Percentiles rank a stretch among this genome's conserved stretches.
These are phyloP conservation scores for Hanseniaspora taiwanica DNA, from an alignment of 805 yeast genomes.

Conservation along the genomic window DNA sequence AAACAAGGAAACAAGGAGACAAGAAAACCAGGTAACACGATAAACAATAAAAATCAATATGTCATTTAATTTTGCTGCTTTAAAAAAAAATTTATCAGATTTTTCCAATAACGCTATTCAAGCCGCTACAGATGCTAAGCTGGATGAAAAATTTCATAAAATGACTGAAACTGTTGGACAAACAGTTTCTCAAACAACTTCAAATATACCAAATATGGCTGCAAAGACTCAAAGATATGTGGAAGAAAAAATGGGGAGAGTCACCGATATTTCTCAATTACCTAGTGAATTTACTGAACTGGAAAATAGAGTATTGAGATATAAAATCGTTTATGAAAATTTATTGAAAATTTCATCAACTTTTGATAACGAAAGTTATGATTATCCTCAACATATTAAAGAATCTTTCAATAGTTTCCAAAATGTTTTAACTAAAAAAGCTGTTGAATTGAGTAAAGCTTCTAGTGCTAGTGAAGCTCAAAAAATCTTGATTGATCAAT, in stretches of 20 bases:
- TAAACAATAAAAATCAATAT: slow-evolving; percentile 7
- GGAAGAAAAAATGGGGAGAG: slow-evolving; percentile 69
- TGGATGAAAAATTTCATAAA: slow-evolving; percentile 10
- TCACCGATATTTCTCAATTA: slow-evolving; percentile 70
- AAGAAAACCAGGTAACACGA: background rate
- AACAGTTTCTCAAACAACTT: slow-evolving; percentile 30
- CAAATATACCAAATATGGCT: slow-evolving; percentile 58
- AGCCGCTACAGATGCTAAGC: slow-evolving; percentile 10
- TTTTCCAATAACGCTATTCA: slow-evolving; percentile 19
- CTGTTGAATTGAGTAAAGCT: slow-evolving; percentile 56
- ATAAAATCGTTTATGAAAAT: slow-evolving; percentile 52
- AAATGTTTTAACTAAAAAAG: slow-evolving; percentile 48
- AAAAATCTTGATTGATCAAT: slow-evolving; percentile 40
- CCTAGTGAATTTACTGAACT: slow-evolving; percentile 71
- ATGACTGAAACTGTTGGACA: slow-evolving; percentile 13
- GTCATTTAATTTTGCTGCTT: slow-evolving; percentile 22
- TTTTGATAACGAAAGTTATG: slow-evolving; percentile 69
- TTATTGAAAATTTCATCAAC: slow-evolving; percentile 37
- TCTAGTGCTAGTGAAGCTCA: slow-evolving; percentile 74
- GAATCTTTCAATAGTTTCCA: slow-evolving; percentile 69
- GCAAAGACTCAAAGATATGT: slow-evolving; percentile 68
- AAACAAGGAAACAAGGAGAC: background rate
- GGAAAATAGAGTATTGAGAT: slow-evolving; percentile 60
- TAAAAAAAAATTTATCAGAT: slow-evolving; percentile 20
- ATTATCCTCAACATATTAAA: slow-evolving; percentile 60